These are phyloP conservation scores for Kwoniella sp. DNA, from an alignment of 768 basidiomycete genomes.

Conservation along the genomic window DNA sequence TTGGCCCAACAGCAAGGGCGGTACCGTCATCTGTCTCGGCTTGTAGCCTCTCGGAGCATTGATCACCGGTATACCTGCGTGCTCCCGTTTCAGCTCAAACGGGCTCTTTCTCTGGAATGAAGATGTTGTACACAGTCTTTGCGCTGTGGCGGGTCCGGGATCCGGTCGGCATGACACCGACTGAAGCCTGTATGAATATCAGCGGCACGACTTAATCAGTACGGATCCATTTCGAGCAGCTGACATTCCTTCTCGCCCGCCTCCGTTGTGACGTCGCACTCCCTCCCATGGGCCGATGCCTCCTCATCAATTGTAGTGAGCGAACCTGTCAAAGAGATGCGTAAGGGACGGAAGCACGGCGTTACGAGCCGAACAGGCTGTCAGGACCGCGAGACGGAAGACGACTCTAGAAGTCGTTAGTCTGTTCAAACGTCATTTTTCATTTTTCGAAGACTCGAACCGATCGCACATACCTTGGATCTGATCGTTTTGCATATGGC, in stretches of 20 bases:
- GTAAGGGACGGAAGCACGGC: not conserved
- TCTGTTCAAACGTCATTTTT: not conserved
- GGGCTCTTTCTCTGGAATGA: too few relatives aligned
- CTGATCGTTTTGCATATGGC: too few relatives aligned
- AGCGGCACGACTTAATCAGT: not conserved
- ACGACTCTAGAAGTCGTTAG: not conserved
- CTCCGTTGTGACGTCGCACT: too few relatives aligned
- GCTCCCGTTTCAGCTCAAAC: too few relatives aligned
- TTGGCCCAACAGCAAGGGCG: not conserved
- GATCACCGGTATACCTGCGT: not conserved
- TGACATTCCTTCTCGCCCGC: too few relatives aligned
- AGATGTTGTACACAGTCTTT: not conserved
- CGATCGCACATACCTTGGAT: not conserved
- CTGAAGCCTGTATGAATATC: too few relatives aligned
- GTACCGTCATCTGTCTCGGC: not conserved
- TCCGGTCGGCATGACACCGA: too few relatives aligned
- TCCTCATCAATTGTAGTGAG: too few relatives aligned
- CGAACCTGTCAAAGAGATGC: not conserved
- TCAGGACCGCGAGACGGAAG: not conserved
- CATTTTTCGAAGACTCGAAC: not conserved
- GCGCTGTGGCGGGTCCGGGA: too few relatives aligned
- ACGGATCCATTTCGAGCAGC: not conserved
- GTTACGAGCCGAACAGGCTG: not conserved
- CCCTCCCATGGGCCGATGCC: too few relatives aligned
- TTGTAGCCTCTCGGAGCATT: not conserved